These are phyloP conservation scores for Sporothrix dimorphospora DNA, from an alignment of 2,329 filamentous ascomycete genomes.

Conservation along the genomic window DNA sequence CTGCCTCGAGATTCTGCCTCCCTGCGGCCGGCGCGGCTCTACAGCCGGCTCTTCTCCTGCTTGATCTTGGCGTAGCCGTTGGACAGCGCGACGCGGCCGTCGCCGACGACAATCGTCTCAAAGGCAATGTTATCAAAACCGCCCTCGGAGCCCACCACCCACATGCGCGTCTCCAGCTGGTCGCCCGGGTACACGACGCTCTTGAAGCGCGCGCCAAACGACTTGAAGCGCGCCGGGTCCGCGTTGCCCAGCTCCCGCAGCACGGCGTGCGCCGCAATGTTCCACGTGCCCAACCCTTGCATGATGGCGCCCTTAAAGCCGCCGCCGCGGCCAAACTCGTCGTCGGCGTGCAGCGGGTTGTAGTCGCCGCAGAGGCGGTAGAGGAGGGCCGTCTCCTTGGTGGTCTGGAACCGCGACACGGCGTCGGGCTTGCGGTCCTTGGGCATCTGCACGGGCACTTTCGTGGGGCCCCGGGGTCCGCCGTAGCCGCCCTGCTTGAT, in stretches of 20 bases:
- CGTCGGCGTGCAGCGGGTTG: slow-evolving; percentile 52
- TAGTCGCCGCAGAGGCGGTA: slow-evolving; percentile 54
- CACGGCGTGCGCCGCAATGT: slow-evolving; percentile 50
- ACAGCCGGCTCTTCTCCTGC: slow-evolving; percentile 30
- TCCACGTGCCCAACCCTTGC: slow-evolving; percentile 53
- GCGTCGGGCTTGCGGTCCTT: slow-evolving; percentile 43
- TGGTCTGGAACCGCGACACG: slow-evolving; percentile 45
- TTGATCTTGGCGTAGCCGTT: slow-evolving; percentile 36
- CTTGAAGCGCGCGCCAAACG: slow-evolving; percentile 51
- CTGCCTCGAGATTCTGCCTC: background rate
- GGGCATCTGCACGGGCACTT: slow-evolving; percentile 40
- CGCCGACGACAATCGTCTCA: slow-evolving; percentile 46
- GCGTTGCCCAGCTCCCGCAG: slow-evolving; percentile 46
- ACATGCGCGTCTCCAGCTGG: slow-evolving; percentile 48
- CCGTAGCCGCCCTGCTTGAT: slow-evolving; percentile 52
- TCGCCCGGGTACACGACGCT: slow-evolving; percentile 53
- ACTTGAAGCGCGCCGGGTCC: slow-evolving; percentile 46
- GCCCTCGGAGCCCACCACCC: slow-evolving; percentile 42
- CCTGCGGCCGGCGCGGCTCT: slow-evolving; percentile 19
- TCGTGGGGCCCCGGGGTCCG: slow-evolving; percentile 47
- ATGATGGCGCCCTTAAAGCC: slow-evolving; percentile 52
- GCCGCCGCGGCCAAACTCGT: slow-evolving; percentile 46
- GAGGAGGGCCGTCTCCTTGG: slow-evolving; percentile 45
- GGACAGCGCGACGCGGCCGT: slow-evolving; percentile 45
- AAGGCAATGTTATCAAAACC: slow-evolving; percentile 45